phyloP scores from a whole-genome alignment of 2,329 filamentous ascomycete genomes.

The Leptographium lundbergii region DNA sequence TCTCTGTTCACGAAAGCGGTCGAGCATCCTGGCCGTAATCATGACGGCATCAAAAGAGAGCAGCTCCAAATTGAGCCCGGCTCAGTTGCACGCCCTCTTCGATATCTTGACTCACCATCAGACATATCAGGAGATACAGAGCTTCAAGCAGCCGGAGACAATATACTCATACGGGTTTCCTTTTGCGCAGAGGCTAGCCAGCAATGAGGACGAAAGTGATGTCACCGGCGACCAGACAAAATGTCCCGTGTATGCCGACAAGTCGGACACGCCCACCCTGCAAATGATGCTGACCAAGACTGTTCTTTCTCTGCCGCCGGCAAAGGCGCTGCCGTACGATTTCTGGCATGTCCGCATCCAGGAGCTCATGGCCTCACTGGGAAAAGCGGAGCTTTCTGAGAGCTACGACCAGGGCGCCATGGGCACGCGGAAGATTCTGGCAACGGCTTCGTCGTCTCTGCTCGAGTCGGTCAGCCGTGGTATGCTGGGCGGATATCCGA shows the following conservation, averaged over 20 bases:
- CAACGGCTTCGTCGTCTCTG: conserved; percentile 57
- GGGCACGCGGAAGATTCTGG: conserved; percentile 61
- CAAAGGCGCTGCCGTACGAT: conserved; percentile 46
- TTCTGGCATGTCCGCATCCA: conserved; percentile 55
- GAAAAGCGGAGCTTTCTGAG: conserved; percentile 59
- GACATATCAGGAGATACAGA: conserved; percentile 56
- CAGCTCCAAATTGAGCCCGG: conserved; percentile 12
- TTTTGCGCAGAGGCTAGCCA: conserved; percentile 29
- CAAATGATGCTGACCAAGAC: conserved; percentile 56
- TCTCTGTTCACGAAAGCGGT: neutral
- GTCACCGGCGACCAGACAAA: neutral
- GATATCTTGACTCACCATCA: conserved; percentile 48
- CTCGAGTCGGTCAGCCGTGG: conserved; percentile 59
- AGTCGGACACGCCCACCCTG: conserved; percentile 49
- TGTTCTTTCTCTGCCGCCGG: conserved; percentile 51
- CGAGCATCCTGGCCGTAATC: neutral
- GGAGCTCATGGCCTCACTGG: conserved; percentile 47
- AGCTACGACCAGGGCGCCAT: conserved; percentile 70
- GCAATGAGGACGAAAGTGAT: neutral
- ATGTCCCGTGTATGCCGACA: conserved; percentile 13
- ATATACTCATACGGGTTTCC: conserved; percentile 59
- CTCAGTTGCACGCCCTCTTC: conserved; percentile 40
- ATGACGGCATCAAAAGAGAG: neutral
- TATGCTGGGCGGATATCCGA: conserved; percentile 45
- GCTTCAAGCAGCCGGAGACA: conserved; percentile 52